Evolutionary conservation across 1,284 basidiomycete genomes (phyloP).

Genomic region (Grifola frondosa): DNA sequence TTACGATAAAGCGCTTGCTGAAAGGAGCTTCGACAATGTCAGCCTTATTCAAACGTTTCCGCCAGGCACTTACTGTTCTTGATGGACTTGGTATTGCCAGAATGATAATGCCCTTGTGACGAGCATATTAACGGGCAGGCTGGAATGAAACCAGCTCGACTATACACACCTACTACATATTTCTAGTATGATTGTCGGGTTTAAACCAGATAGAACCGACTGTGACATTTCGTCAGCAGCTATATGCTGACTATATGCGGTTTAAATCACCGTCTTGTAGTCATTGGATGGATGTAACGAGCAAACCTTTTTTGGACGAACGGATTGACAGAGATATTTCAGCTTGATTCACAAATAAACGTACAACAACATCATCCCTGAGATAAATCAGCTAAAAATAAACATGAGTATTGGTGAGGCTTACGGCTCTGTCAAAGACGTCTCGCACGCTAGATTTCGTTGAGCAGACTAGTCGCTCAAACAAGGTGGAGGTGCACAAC

Average conservation of each 20-base stretch:
- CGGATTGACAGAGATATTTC: neutral
- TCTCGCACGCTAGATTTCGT: constrained; percentile 66
- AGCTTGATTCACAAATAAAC: neutral
- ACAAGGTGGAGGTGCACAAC: neutral
- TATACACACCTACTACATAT: constrained; percentile 68
- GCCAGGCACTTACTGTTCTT: constrained; percentile 60
- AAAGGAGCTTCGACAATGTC: constrained; percentile 53
- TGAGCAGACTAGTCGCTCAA: no score
- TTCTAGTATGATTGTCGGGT: constrained; percentile 71
- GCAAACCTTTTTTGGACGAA: constrained; percentile 51
- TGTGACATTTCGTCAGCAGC: constrained; percentile 29
- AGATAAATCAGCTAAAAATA: neutral
- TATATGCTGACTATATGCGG: constrained; percentile 15
- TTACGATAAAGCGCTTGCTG: constrained; percentile 79
- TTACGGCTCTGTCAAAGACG: constrained; percentile 73
- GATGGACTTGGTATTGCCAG: constrained; percentile 85
- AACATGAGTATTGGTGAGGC: constrained; percentile 24
- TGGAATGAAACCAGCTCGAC: neutral
- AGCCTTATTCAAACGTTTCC: neutral
- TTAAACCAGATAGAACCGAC: constrained; percentile 82
- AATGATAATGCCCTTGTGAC: constrained; percentile 71
- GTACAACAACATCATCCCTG: constrained; percentile 82
- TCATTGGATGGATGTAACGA: constrained; percentile 80
- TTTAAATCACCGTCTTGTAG: constrained; percentile 69
- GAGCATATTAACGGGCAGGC: neutral